These are phyloP conservation scores for Tetrahymena malaccensis DNA, from an alignment of 73 alveolate species.

Conservation along the genomic window DNA sequence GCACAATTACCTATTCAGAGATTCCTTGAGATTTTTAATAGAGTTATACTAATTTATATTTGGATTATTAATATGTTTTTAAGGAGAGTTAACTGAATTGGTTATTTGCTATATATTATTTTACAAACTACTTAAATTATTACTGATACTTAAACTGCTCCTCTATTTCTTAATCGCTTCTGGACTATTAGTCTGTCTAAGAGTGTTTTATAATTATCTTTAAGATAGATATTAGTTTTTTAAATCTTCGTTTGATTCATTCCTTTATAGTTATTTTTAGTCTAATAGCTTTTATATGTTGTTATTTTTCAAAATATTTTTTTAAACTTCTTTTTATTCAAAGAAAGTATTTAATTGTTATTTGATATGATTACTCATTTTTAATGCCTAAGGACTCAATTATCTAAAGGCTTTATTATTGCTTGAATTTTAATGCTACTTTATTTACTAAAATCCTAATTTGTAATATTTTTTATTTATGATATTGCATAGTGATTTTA, in stretches of 20 bases:
- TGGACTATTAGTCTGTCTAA: background rate
- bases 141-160: background rate
- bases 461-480: background rate
- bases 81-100: background rate
- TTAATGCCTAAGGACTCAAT: background rate
- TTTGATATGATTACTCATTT: background rate
- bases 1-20: background rate
- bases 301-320: background rate
- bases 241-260: background rate
- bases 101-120: background rate
- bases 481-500: background rate
- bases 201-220: background rate
- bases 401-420: background rate
- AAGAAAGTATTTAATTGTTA: background rate
- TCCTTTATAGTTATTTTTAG: background rate
- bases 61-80: background rate
- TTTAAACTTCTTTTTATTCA: background rate
- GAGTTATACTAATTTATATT: background rate
- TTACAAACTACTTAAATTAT: background rate
- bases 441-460: background rate
- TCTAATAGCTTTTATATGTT: background rate
- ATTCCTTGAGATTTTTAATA: background rate
- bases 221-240: background rate
- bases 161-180: background rate
- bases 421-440: background rate